Evolutionary conservation across 495 filamentous ascomycete species (phyloP), one percentile per base, ranked within the genome.

Genomic region (Beverwykella pulmonaria): DNA sequence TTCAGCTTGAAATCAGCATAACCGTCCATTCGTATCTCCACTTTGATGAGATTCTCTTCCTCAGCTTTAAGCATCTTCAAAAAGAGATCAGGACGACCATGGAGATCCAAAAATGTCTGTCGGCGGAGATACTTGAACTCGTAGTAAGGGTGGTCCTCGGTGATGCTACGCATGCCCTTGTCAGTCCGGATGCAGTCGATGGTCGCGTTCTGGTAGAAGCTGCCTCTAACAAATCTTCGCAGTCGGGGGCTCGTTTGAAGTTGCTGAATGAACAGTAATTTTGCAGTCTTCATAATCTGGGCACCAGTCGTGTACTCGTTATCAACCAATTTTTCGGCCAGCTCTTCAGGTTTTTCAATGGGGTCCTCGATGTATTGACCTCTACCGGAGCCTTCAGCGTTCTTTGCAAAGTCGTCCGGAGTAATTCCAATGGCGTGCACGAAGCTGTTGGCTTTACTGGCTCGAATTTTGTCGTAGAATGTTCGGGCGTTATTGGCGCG

Each of bases 111-210:
- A 57, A 97, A 84, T 49, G 87, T 89, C 73, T 96, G 92, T 69
- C 94, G 90, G 39, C 90, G 84, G 19, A 98, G 87, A 65, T 98
- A 98, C 72, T 98, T 98, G 79, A 98, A 93, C 75, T 97, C 94
- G 75, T 97, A 97, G 76, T 94, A 98, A 0, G 91, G 92, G 73
- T 97, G 91, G 34, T 96, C 87, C 53, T 98, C 95, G 65, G 97
- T 93, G 70, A 98, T 98, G 71, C 90, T 89, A 34, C 88, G 88
- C n/a, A 95, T 80, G 27, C 94, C 94, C 75, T 97, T 98, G 50
- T 97, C 92, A 9, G 94, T 98, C 55, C 93, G 87, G 65, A 86
- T 85, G 73, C 93, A 94, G 77, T 92, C 91, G 57, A 98, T 84
- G 32, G 88, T 81, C 32, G 91, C 91, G 64, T 87, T 87, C 74